Evolutionary conservation across 768 basidiomycete species (phyloP), one percentile per base, ranked within the genome.

Genomic region (Suillus luteus): DNA sequence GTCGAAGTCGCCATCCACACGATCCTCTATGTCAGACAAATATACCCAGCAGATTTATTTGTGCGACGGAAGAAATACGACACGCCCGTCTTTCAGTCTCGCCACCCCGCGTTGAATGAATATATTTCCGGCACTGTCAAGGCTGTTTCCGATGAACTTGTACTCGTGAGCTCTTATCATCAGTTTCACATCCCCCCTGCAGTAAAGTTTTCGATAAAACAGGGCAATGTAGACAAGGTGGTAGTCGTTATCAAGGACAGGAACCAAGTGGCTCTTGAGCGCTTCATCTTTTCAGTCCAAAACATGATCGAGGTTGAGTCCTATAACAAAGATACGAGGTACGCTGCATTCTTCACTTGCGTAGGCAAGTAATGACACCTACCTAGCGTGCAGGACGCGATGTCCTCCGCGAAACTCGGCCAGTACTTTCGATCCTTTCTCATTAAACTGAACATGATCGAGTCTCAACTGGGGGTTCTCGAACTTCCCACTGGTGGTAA

Each of bases 1-100:
- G 96, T 99, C 68, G 96, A 99, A 72, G 92, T 96, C 37, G 92
- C 93, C 11, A 89, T 97, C 64, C 96, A 98, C 72, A 89, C 89
- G 4, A 93, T 99, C 65, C 84, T 99, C 6, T 97, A 93, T 71
- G 86, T 95, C 35, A 89, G 96, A 22, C 90, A 92, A 68, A 82
- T 99, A 58, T 99, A 98, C 70, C 96, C 96, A 0, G 81, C 89
- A 49, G 92, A 92, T 62, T 81, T 97, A 22, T 99, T 99, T 73
- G 82, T 91, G 44, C 84, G 94, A 48, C 83, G 92, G 62, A 91
- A 91, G 78, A 95, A 95, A 73, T 97, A 95, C 74, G 88, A 93
- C 64, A 90, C 90, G 0, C 91, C 93, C 0, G 93, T 96, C 11
- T 98, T 88, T 72, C 95, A 97, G 77, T 94, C 93, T 4, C 87